These are phyloP conservation scores for Suillus ampliporus DNA, from an alignment of 768 basidiomycete species.

Conservation along the genomic window DNA sequence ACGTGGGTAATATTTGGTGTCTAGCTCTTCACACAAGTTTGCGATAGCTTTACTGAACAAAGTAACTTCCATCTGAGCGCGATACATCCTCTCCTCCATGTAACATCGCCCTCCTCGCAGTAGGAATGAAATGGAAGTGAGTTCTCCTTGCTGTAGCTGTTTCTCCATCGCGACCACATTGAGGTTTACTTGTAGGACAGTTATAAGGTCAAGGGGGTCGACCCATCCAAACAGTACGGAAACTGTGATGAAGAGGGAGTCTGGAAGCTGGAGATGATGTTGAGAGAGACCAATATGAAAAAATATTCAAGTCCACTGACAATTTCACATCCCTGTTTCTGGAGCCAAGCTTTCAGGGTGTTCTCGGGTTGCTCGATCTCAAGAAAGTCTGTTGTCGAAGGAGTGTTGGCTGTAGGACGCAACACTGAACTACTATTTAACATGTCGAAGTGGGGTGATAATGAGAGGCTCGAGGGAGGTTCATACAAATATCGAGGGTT, in stretches of 20 bases:
- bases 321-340: not conserved
- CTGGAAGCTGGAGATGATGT: not conserved
- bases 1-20: not conserved
- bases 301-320: not conserved
- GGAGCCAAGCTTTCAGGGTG: not conserved
- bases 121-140: not conserved
- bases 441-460: not conserved
- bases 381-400: not conserved
- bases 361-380: not conserved
- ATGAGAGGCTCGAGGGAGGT: not conserved
- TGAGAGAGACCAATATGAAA: not conserved
- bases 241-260: not conserved
- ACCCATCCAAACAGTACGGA: constrained; percentile 1
- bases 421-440: not conserved
- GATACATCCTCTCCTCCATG: constrained; percentile 2
- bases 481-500: not conserved
- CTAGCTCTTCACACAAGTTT: not conserved
- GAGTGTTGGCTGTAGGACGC: not conserved
- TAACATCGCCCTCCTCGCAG: not conserved
- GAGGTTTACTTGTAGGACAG: constrained; percentile 1
- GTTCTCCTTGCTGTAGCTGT: not conserved
- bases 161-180: not conserved
- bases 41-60: not conserved
- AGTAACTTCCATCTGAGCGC: constrained; percentile 1
- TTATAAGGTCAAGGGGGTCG: not conserved